These are phyloP conservation scores for Parietaria judaica DNA, from an alignment of 306 rosid species.

Conservation along the genomic window DNA sequence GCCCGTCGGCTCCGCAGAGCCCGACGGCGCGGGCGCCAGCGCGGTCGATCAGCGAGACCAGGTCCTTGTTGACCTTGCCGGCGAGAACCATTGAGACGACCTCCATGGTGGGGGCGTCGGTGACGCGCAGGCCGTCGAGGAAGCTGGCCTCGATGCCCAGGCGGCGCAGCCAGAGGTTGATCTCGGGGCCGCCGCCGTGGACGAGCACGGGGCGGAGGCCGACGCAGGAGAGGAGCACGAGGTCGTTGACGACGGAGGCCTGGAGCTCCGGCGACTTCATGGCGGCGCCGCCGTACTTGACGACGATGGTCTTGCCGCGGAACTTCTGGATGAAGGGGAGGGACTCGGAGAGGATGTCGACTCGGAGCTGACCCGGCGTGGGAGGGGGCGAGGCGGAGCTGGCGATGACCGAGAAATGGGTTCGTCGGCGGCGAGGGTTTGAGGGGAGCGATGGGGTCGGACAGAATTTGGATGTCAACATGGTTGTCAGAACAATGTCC, in stretches of 20 bases:
- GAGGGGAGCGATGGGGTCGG: constrained; percentile 9
- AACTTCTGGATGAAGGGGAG: constrained; percentile 94
- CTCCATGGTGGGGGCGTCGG: constrained; percentile 83
- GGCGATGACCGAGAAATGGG: neutral
- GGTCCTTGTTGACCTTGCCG: constrained; percentile 73
- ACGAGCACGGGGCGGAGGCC: constrained; percentile 81
- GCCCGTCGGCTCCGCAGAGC: constrained; percentile 78
- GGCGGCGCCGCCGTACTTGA: constrained; percentile 94
- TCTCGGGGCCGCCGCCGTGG: constrained; percentile 97
- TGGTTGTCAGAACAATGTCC: neutral
- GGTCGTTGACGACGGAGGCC: constrained; percentile 84
- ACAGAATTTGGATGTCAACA: constrained; percentile 43
- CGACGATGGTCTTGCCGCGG: constrained; percentile 84
- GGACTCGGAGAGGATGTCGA: constrained; percentile 84
- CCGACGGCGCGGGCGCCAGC: constrained; percentile 86
- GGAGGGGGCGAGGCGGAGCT: constrained; percentile 15
- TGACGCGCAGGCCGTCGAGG: constrained; percentile 88
- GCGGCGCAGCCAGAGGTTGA: constrained; percentile 77
- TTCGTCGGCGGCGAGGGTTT: neutral
- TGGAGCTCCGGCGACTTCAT: constrained; percentile 77
- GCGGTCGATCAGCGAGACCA: constrained; percentile 65
- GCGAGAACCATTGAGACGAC: constrained; percentile 90
- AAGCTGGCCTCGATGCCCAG: constrained; percentile 68
- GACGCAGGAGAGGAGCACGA: constrained; percentile 81
- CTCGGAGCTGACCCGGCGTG: constrained; percentile 66